Conservation (phyloP, 441 rosid species). For the Adansonia grandidieri region DNA sequence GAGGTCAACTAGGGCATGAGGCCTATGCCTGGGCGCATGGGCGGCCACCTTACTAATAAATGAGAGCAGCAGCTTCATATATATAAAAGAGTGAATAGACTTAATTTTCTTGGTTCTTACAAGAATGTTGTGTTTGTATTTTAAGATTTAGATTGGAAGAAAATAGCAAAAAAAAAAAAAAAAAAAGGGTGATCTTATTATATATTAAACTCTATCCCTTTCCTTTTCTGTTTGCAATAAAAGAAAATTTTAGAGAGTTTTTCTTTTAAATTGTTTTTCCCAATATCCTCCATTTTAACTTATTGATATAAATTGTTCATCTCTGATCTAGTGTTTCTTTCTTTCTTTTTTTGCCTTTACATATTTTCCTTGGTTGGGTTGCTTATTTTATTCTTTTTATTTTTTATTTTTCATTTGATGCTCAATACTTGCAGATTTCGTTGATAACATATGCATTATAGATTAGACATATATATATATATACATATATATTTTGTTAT, state of each 20-base stretch:
- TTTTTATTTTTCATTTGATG: no score
- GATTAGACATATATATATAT: neutral
- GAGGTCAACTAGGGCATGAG: constrained; percentile 72
- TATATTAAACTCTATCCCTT: constrained; percentile 16
- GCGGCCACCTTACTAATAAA: constrained; percentile 54
- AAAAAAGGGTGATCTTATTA: neutral
- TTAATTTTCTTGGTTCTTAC: constrained; percentile 2
- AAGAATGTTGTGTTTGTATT: constrained; percentile 19
- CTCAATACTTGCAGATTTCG: no score
- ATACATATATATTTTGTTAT: neutral
- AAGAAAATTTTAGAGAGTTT: neutral
- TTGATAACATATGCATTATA: neutral
- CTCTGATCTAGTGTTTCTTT: neutral
- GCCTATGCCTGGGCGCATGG: constrained; percentile 70
- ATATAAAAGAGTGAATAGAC: constrained; percentile 5
- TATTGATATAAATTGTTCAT: constrained; percentile 6
- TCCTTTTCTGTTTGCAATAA: constrained; percentile 10
- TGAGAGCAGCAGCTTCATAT: neutral
- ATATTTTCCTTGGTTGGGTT: no score
- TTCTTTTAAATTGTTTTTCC: neutral
- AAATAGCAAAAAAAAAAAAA: neutral
- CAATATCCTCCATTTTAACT: neutral
- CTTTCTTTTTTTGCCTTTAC: neutral
- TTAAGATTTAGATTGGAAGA: constrained; percentile 7
- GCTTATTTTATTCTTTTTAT: neutral